A percentile compares a stretch with the other conserved stretches of the same genome.
Evolutionary conservation across 148 eudicot genomes (phyloP).

Genomic region (Arctostaphylos glauca): DNA sequence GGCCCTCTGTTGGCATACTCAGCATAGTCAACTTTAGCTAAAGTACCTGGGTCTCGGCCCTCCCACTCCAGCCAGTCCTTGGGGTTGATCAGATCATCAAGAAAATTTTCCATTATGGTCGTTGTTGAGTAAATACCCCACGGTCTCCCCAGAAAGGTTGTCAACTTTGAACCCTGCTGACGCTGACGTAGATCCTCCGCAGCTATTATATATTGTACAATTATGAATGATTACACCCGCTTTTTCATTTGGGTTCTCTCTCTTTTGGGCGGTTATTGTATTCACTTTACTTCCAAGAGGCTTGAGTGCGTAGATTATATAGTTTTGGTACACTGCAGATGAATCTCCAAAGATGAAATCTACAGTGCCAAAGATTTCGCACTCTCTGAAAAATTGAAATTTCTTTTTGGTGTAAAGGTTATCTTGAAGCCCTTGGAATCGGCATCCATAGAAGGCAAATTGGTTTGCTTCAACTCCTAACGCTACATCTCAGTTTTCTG

Average conservation of each 20-base stretch:
- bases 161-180: conserved; percentile 17
- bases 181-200: conserved; percentile 17
- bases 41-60: conserved; percentile 7
- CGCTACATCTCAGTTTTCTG: background rate
- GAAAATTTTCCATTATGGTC: conserved; percentile 30
- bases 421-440: conserved; percentile 8
- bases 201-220: conserved; percentile 32
- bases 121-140: conserved; percentile 39
- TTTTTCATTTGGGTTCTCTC: conserved; percentile 14
- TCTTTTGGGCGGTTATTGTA: conserved; percentile 29
- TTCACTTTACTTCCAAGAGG: conserved; percentile 19
- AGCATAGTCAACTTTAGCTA: conserved; percentile 24
- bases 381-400: conserved; percentile 30
- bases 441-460: background rate
- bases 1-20: conserved; percentile 35
- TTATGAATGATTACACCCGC: conserved; percentile 39
- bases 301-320: conserved; percentile 32
- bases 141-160: conserved; percentile 42
- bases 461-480: background rate
- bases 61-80: conserved; percentile 24
- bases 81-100: conserved; percentile 29
- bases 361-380: conserved; percentile 33
- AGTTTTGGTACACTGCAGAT: conserved; percentile 32
- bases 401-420: background rate
- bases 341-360: conserved; percentile 38